Base-by-base conservation (phyloP, 805 yeast species). In the Ogataea neopini region DNA sequence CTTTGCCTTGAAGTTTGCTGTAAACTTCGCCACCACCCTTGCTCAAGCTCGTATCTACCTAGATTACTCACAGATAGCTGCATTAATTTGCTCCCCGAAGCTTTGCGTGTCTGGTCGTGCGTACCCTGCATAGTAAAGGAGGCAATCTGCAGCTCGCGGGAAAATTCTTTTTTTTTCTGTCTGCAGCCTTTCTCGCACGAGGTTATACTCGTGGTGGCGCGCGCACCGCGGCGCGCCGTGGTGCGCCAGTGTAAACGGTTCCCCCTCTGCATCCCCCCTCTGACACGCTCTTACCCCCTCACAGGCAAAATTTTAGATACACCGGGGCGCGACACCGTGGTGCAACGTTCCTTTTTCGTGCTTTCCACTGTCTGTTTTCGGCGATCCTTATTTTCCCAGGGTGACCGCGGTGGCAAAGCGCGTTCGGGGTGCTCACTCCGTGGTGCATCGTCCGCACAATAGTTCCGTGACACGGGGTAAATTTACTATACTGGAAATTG, bases 31-130 rank as follows among this genome's bases (percentile, higher is more conserved):
- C n/a, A 10, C 28, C 28, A 25, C 10, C 28, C 10, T 25, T 25
- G 28, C 28, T 10, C 28, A n/a, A n/a, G n/a, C 30, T 13, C 30
- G 30, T 28, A 28, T 28, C 30, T 28, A 22, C 25, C 10, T 39
- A 26, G 42, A 39, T 39, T 39, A 39, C 42, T 26, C 42, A 39
- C 42, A 26, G 42, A 39, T 17, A 26, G 2, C 23, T 39, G 42
- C 42, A 28, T n/a, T 25, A 5, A 14, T 6, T 39, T 26, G 25
- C 42, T 39, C 33, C 42, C 42, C 42, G 42, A 39, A 19, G 20
- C 15, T 26, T 22, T 26, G 42, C 42, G 42, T 18, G 42, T 26
- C 34, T 13, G 41, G 42, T 25, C 42, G 42, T 39, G 42, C 42
- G 42, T 26, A 18, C 6, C 19, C 42, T 39, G 33, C 42, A 39